Conservation (phyloP, 2,329 filamentous ascomycete genomes). For the Paracorniculantispora psalliotae region DNA sequence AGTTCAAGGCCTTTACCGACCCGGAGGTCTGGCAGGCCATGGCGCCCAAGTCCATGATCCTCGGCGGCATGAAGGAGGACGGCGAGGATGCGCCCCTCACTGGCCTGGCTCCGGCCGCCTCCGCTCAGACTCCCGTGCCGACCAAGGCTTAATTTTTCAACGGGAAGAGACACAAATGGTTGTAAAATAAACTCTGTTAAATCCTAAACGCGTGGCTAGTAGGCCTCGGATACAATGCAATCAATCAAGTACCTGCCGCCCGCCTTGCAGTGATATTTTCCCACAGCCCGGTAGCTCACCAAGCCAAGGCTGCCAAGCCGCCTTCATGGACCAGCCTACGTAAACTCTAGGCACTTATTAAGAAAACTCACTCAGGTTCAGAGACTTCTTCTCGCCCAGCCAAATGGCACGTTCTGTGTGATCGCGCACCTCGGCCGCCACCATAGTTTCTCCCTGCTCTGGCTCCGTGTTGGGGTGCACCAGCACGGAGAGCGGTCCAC, state of each 20-base stretch:
- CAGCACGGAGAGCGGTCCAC: conserved; percentile 73
- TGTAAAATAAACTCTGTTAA: background rate
- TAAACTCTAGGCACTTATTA: background rate
- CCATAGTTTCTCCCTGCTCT: conserved; percentile 27
- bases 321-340: background rate
- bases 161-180: background rate
- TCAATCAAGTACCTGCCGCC: background rate
- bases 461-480: conserved; percentile 77
- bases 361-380: background rate
- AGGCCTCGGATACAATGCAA: background rate
- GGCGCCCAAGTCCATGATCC: conserved; percentile 43
- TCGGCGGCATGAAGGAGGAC: conserved; percentile 46
- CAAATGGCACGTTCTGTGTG: conserved; percentile 67
- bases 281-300: background rate
- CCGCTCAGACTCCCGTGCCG: conserved; percentile 3
- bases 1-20: conserved; percentile 47
- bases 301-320: background rate
- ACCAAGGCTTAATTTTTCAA: conserved; percentile 9
- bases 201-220: background rate
- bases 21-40: conserved; percentile 40
- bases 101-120: background rate
- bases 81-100: conserved; percentile 20
- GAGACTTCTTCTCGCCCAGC: conserved; percentile 62
- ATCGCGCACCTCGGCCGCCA: conserved; percentile 42
- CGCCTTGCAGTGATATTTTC: background rate